Evolutionary conservation across 768 basidiomycete genomes (phyloP), one percentile per base, ranked within the genome.

Genomic region (Amanita inopinata): DNA sequence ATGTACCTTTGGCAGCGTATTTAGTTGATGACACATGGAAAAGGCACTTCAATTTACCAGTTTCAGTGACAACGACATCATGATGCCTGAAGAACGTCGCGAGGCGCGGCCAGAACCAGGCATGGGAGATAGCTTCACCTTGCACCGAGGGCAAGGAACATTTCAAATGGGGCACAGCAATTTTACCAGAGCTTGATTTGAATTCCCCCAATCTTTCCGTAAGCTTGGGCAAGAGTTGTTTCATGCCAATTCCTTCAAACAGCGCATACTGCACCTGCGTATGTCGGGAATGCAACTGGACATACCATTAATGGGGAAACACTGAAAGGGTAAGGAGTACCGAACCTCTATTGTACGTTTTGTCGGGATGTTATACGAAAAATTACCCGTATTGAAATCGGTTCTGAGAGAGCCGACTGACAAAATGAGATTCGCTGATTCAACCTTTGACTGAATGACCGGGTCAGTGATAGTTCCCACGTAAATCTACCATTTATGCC

Each of bases 351-450:
- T 65, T 10, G 75, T 78, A 30, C 67, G 68, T 8, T 60, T 57
- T 0, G 66, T 66, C 3, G 80, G 76, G 34, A 83, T 78, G 38
- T 72, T 74, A 53, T 85, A 88, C 0, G 83, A 82, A 60, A 89
- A 91, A 58, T 83, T 83, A 23, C 88, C 90, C 1, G 85, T 87
- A 60, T 93, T 93, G 67, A 88, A 90, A 58, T 93, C 89, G 34
- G 73, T 78, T 55, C 74, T 76, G 38, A 87, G 63, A 1, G 65
- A 61, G 3, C 87, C 86, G 45, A 93, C 64, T 9, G 83, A 83
- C 9, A 93, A 54, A 38, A 88, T 77, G 32, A 92, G 65, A 49
- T 80, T 83, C 3, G 87, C 78, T 2, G 56, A 65, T 60, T 93
- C 89, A 20, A 92, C 77, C 47, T 69, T 75, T 40, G 78, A 73